Percentiles rank a stretch among this genome's conserved stretches.
Conservation (phyloP, 2,329 filamentous ascomycete genomes). For the Aspergillus sp. region DNA sequence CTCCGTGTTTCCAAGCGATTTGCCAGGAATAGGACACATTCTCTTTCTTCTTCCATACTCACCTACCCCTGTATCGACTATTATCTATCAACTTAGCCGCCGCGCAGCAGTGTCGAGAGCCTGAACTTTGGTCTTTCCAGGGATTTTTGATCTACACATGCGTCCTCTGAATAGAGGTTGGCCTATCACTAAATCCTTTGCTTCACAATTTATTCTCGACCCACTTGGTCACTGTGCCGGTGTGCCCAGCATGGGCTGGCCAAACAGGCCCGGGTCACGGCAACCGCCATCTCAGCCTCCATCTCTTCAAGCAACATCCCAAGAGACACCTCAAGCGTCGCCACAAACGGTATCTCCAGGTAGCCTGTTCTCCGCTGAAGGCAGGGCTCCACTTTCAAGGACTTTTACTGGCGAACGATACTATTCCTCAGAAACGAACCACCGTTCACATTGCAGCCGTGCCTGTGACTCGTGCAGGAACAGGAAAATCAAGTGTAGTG, state of each 20-base stretch:
- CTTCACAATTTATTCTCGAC: neutral
- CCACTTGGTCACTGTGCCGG: neutral
- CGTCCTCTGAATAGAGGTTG: neutral
- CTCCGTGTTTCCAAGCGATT: neutral
- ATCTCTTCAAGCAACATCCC: neutral
- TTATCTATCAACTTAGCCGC: neutral
- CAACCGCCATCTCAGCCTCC: neutral
- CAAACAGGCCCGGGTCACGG: neutral
- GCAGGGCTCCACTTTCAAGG: neutral
- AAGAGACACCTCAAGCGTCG: neutral
- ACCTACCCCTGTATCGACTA: neutral
- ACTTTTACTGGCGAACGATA: too few species aligned
- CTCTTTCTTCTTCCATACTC: neutral
- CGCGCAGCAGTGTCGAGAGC: neutral
- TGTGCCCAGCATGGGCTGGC: neutral
- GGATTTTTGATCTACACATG: neutral
- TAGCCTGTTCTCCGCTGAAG: neutral
- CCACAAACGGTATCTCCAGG: neutral
- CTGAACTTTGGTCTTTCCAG: neutral
- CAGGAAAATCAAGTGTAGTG: conserved; percentile 52
- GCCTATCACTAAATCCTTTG: neutral
- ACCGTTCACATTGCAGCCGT: conserved; percentile 38
- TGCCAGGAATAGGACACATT: neutral
- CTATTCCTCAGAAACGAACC: neutral
- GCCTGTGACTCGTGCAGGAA: conserved; percentile 53